These are phyloP conservation scores for Protomyces gravidus DNA, from an alignment of 1,139 yeast species.

Conservation along the genomic window DNA sequence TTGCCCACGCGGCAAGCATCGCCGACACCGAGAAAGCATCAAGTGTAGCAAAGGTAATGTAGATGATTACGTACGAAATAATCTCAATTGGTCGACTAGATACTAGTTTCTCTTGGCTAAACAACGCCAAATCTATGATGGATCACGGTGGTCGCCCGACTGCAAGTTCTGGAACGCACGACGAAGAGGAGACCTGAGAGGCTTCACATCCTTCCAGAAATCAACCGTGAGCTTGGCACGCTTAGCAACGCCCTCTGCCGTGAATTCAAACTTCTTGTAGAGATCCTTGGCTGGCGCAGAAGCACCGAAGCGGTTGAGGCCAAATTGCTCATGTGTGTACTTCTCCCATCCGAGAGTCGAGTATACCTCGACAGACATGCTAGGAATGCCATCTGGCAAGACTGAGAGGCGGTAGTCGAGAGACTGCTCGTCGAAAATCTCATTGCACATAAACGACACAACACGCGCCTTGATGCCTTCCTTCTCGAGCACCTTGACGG, in stretches of 20 bases:
- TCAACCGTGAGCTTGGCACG: slow-evolving; percentile 77
- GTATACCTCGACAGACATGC: slow-evolving; percentile 91
- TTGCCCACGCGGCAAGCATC: background rate
- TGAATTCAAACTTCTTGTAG: slow-evolving; percentile 82
- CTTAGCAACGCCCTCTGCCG: slow-evolving; percentile 86
- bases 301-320: slow-evolving; percentile 94
- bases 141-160: slow-evolving; percentile 16
- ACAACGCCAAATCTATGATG: slow-evolving; percentile 17
- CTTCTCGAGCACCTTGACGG: slow-evolving; percentile 63
- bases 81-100: too few relatives aligned
- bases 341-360: slow-evolving; percentile 89
- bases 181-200: slow-evolving; percentile 37
- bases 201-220: slow-evolving; percentile 63
- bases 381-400: slow-evolving; percentile 92
- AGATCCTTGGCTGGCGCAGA: slow-evolving; percentile 86
- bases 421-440: slow-evolving; percentile 80
- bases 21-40: background rate
- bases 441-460: slow-evolving; percentile 91
- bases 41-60: too few relatives aligned
- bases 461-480: slow-evolving; percentile 73
- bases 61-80: too few relatives aligned
- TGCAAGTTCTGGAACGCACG: slow-evolving; percentile 52
- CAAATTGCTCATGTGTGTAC: slow-evolving; percentile 95
- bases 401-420: slow-evolving; percentile 75
- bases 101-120: too few relatives aligned